phyloP scores from a whole-genome alignment of 495 filamentous ascomycete species.

The Talaromyces ruber region DNA sequence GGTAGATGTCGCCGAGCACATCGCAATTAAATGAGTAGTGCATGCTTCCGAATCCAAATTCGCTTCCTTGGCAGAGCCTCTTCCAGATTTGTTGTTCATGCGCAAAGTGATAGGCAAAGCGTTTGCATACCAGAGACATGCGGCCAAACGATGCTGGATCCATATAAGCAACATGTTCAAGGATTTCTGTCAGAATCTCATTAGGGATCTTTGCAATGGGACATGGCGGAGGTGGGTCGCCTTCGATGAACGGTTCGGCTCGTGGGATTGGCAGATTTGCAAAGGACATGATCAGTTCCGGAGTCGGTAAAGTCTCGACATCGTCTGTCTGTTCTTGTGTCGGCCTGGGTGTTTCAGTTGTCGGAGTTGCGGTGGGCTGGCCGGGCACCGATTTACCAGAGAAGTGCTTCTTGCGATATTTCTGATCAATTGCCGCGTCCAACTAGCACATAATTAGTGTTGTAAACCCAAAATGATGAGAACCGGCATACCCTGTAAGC shows the following conservation, averaged over 20 bases:
- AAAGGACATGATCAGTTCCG: constrained; percentile 70
- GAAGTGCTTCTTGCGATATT: constrained; percentile 87
- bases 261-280: constrained; percentile 55
- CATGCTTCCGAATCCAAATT: constrained; percentile 79
- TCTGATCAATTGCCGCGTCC: constrained; percentile 73
- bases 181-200: constrained; percentile 71
- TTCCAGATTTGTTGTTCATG: constrained; percentile 90
- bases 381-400: constrained; percentile 44
- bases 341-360: constrained; percentile 44
- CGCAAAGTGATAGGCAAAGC: constrained; percentile 72
- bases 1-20: constrained; percentile 52
- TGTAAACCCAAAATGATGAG: background rate
- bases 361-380: constrained; percentile 41
- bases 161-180: constrained; percentile 59
- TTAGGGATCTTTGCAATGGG: constrained; percentile 70
- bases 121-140: constrained; percentile 77
- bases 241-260: constrained; percentile 49
- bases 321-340: constrained; percentile 37
- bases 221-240: constrained; percentile 60
- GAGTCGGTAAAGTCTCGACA: constrained; percentile 40
- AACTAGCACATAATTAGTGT: constrained; percentile 43
- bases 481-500: constrained; percentile 61
- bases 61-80: constrained; percentile 55
- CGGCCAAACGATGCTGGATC: constrained; percentile 75
- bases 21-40: constrained; percentile 67